Evolutionary conservation across 2,329 filamentous ascomycete species (phyloP), one percentile per base, ranked within the genome.

Genomic region (Gaeumannomyces tritici): DNA sequence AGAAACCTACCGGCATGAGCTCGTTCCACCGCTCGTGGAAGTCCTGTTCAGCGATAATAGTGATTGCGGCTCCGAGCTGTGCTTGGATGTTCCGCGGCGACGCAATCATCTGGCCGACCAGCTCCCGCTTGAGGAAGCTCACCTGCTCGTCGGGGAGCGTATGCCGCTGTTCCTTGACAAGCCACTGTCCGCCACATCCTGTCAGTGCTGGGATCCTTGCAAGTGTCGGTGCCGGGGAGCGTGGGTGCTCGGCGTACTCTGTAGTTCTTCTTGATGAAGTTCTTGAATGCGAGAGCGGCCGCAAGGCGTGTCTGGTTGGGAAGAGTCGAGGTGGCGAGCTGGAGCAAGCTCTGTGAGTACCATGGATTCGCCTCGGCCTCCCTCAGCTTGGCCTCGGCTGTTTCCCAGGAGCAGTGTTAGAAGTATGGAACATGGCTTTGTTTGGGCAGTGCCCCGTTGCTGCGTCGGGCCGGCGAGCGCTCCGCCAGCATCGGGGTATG

Each of bases 21-120:
- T 93, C 96, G 71, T 98, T 90, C 95, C 95, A 99, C 70, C 89
- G 84, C 75, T 89, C 83, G 89, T 90, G 99, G 76, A 99, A 99
- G 74, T 99, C 95, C 68, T 93, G 98, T 76, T 98, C 93, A 64
- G 95, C 95, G 70, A 99, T 98, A 69, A 96, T 86, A 76, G 93
- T 97, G 74, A 98, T 96, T 65, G 95, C 93, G 73, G 98, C 95
- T 68, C 95, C 95, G 51, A 99, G 84, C 77, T 99, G 95, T 64
- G 91, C 87, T 77, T 98, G 96, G 67, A 99, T 89, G 64, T 86
- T 89, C 24, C 90, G 75, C 4, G 93, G 95, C 28, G 95, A 92
- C 11, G 89, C 87, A 70, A 97, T 96, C 95, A 99, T 99, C 69
- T 99, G 82, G 63, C 91, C 93, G 70, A 99, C 93, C 65, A 99